Evolutionary conservation across 2,329 filamentous ascomycete species (phyloP), one percentile per base, ranked within the genome.

Genomic region (Exserohilum rostratum): DNA sequence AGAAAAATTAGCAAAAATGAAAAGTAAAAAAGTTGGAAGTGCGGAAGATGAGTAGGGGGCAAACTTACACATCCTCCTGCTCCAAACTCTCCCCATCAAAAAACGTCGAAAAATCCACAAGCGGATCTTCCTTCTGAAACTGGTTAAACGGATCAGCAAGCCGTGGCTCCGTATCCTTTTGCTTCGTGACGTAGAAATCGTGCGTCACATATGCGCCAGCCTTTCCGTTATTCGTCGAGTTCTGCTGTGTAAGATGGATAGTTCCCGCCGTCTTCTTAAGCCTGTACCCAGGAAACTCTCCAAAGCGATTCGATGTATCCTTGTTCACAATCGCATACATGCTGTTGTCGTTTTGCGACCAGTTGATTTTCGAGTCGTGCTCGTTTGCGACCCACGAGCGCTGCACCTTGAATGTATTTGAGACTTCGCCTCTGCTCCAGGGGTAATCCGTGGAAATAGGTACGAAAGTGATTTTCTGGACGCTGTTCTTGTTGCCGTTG

Each of bases 231-330:
- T 77, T 79, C 10, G 75, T 78, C 4, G 80, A 83, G 61, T 84
- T 77, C 27, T 76, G 48, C 12, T 83, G 77, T 0, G 82, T 83
- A 33, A 85, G 64, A 29, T 65, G 61, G 2, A 63, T 52, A 13
- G 57, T 50, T 6, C 57, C 57, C 1, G 60, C 55, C 35, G 74
- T 67, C 82, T 80, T 58, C 82, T 62, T 65, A 42, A 84, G 73
- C 29, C 79, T 76, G 65, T 83, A 86, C 2, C 82, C 84, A 2
- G 79, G 78, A 33, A 75, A 76, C 64, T 84, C 81, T 50, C 83
- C 83, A 54, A 77, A 82, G 5, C 70, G 64, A 65, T 85, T 86
- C 2, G 67, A 70, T 3, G 69, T 61, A 31, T 81, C 79, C 40
- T 75, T 79, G 61, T 85, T 86, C 30, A 85, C 76, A 25, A 85